Conservation (phyloP, 1,139 yeast species). For the Hyphopichia fennica region DNA sequence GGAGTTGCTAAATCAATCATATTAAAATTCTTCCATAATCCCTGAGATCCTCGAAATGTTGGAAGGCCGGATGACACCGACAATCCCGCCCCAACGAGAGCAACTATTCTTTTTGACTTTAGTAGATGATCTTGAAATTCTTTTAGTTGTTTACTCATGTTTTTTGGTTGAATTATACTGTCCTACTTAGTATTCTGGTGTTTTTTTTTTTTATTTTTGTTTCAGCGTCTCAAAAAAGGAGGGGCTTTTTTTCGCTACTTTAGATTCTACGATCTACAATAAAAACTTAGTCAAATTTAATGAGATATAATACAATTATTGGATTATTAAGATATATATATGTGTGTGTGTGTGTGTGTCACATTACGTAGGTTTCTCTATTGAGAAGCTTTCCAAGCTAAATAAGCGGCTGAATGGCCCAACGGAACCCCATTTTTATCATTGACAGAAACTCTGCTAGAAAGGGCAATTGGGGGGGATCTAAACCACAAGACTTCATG, state of each 20-base stretch:
- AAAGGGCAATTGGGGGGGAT: slow-evolving; percentile 68
- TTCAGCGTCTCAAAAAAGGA: too few species aligned
- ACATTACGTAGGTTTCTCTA: too few species aligned
- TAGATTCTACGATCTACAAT: too few species aligned
- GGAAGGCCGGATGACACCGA: slow-evolving; percentile 77
- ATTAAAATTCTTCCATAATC: slow-evolving; percentile 76
- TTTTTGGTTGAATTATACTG: not conserved
- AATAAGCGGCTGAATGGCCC: slow-evolving; percentile 70
- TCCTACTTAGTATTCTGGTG: too few species aligned
- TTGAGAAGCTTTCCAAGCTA: slow-evolving; percentile 58
- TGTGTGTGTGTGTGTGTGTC: too few species aligned
- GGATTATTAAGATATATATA: too few species aligned
- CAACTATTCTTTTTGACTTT: slow-evolving; percentile 58
- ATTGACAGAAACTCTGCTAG: slow-evolving; percentile 45
- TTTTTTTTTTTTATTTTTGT: too few species aligned
- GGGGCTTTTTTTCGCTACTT: too few species aligned
- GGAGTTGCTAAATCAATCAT: slow-evolving; percentile 88
- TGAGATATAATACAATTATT: too few species aligned
- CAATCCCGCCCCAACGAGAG: slow-evolving; percentile 83
- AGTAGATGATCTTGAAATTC: slow-evolving; percentile 61
- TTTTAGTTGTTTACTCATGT: slow-evolving; percentile 19
- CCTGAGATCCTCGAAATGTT: slow-evolving; percentile 71
- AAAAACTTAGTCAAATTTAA: too few species aligned
- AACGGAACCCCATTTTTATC: slow-evolving; percentile 28
- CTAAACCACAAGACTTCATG: slow-evolving; percentile 74